Base-by-base conservation (phyloP, 768 basidiomycete genomes). In the Naganishia antarctica region DNA sequence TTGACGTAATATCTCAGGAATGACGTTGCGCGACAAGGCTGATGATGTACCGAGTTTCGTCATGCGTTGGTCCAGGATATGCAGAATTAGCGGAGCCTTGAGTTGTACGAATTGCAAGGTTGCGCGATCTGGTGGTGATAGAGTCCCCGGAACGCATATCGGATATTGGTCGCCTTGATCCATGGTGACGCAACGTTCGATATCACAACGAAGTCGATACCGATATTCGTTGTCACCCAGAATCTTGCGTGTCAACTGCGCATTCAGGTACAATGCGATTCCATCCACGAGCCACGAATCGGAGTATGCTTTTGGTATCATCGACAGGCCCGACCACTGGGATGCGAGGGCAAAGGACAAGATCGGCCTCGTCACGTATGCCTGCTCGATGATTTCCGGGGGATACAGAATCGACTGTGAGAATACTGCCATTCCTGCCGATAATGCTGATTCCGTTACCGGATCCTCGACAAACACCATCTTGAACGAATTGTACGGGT, bases 221-320 rank as follows among this genome's bases (percentile, higher is more conserved):
- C 96, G 84, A 72, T 94, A 98, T 75, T 99, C 96, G 80, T 98
- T 99, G 78, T 88, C 96, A 41, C 96, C 96, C 63, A 97, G 81
- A 15, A 92, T 80, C 77, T 88, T 89, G 64, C 87, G 84, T 70
- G 93, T 80, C 80, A 90, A 97, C 44, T 92, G 82, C 11, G 88
- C 87, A 5, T 89, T 88, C 73, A 98, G 88, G 74, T 97, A 92
- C 16, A 92, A 81, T 9, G 90, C 87, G 48, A 99, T 80, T 1
- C 93, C 96, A 71, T 94, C 91, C 63, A 93, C 86, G n/a, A 99
- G 84, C 96, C 96, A 99, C 26, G 86, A 84, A 77, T 99, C 96
- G 13, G 91, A 88, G 84, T 90, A 90, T 29, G 86, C 83, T 80
- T 91, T 91, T 59, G 88, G 92, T 63, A 91, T 86, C 71, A 99